Evolutionary conservation across 305 asterid species (phyloP).

Genomic region (Fraxinus latifolia): DNA sequence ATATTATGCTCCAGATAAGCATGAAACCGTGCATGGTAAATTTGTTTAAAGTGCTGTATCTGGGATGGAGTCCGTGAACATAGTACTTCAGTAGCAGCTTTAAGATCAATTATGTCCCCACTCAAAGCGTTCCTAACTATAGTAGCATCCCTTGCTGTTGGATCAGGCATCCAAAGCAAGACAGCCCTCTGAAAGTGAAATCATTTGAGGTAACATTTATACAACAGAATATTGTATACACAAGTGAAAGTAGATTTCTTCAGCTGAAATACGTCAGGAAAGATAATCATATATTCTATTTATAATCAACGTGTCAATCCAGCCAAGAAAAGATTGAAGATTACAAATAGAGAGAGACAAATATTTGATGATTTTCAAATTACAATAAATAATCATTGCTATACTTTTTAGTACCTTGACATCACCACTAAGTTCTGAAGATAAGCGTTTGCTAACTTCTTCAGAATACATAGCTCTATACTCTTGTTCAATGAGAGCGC

Average conservation of each 20-base stretch:
- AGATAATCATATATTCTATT: neutral
- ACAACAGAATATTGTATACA: neutral
- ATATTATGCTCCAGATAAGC: slow-evolving; percentile 78
- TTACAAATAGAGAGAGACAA: neutral
- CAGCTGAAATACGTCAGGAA: neutral
- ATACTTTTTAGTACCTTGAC: slow-evolving; percentile 48
- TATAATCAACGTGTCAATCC: neutral
- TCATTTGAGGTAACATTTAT: slow-evolving; percentile 11
- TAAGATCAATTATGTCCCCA: slow-evolving; percentile 41
- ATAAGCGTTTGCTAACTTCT: slow-evolving; percentile 68
- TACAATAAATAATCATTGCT: neutral
- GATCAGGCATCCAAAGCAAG: slow-evolving; percentile 86
- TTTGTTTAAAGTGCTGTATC: slow-evolving; percentile 66
- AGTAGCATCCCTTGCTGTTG: slow-evolving; percentile 74
- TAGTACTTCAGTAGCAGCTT: slow-evolving; percentile 80
- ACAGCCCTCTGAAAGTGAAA: slow-evolving; percentile 79
- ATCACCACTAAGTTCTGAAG: slow-evolving; percentile 81
- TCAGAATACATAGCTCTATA: slow-evolving; percentile 64
- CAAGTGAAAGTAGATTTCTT: neutral
- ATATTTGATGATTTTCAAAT: neutral
- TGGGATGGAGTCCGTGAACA: slow-evolving; percentile 89
- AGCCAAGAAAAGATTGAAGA: neutral
- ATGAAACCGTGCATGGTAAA: slow-evolving; percentile 55
- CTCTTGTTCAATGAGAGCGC: slow-evolving; percentile 74
- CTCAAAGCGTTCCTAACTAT: slow-evolving; percentile 56